These are phyloP conservation scores for Oryza glaberrima DNA, from an alignment of 176 grass and related monocot species.

Conservation along the genomic window DNA sequence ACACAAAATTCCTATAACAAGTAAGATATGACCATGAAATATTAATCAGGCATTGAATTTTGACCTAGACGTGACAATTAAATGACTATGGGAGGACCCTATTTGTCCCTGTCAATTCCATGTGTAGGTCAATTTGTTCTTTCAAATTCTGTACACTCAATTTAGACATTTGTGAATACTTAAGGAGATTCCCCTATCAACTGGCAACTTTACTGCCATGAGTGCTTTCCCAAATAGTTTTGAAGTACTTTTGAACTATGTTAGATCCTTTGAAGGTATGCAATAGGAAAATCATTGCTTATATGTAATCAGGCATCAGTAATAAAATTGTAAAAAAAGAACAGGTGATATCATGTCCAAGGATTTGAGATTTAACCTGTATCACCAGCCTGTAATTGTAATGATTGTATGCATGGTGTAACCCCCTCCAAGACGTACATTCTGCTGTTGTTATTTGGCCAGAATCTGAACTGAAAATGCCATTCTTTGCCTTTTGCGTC, in stretches of 20 bases:
- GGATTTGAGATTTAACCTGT: conserved; percentile 66
- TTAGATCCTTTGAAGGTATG: background rate
- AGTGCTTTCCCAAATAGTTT: conserved; percentile 14
- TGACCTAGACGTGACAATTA: background rate
- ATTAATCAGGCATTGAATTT: background rate
- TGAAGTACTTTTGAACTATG: background rate
- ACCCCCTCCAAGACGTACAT: conserved; percentile 99
- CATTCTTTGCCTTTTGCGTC: conserved; percentile 99
- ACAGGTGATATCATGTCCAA: background rate
- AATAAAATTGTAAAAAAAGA: conserved; percentile 19
- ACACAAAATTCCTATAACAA: background rate
- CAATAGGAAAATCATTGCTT: background rate
- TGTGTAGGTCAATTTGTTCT: background rate
- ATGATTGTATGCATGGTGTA: conserved; percentile 98
- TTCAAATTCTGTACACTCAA: background rate
- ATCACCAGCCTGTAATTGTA: conserved; percentile 99
- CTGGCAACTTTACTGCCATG: background rate
- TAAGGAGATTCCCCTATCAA: background rate
- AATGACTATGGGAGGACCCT: background rate
- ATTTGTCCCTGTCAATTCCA: conserved; percentile 8
- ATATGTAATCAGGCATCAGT: conserved; percentile 3
- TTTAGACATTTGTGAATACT: background rate
- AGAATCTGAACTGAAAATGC: conserved; percentile 99
- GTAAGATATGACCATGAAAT: conserved; percentile 8
- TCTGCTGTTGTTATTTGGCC: conserved; percentile 99